Conservation (phyloP, 352 stramenopile species). For the Pythium myriotylum region DNA sequence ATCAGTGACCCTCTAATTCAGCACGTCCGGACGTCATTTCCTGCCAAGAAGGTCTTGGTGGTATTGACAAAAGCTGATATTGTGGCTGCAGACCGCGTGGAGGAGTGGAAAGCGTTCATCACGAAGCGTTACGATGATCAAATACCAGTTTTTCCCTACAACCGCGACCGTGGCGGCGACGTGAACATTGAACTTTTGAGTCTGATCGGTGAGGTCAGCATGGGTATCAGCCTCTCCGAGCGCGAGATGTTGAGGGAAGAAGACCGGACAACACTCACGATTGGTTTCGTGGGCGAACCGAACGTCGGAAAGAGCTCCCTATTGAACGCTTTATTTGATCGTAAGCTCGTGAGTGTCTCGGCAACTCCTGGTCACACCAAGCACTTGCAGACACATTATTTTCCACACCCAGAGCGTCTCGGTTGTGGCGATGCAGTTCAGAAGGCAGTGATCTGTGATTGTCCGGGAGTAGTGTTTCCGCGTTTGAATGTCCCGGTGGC, state of each 20-base stretch:
- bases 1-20: conserved; percentile 66
- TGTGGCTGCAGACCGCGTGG: conserved; percentile 79
- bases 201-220: conserved; percentile 42
- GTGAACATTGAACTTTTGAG: conserved; percentile 51
- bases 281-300: conserved; percentile 97
- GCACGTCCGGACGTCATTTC: conserved; percentile 43
- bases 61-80: conserved; percentile 99
- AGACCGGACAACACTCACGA: conserved; percentile 86
- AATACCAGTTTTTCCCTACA: conserved; percentile 81
- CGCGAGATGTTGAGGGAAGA: conserved; percentile 93
- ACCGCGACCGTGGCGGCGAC: conserved; percentile 56
- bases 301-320: conserved; percentile 96
- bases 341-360: conserved; percentile 82
- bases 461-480: conserved; percentile 80
- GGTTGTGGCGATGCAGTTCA: conserved; percentile 34
- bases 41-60: conserved; percentile 93
- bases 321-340: conserved; percentile 89
- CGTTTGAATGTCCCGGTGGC: conserved; percentile 66
- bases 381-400: conserved; percentile 82
- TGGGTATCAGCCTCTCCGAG: conserved; percentile 43
- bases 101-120: conserved; percentile 94
- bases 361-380: conserved; percentile 81
- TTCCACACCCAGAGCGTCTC: conserved; percentile 59
- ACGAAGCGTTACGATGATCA: conserved; percentile 81
- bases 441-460: conserved; percentile 75